These are phyloP conservation scores for Fraxinus dipetala DNA, from an alignment of 305 asterid genomes.

Conservation along the genomic window DNA sequence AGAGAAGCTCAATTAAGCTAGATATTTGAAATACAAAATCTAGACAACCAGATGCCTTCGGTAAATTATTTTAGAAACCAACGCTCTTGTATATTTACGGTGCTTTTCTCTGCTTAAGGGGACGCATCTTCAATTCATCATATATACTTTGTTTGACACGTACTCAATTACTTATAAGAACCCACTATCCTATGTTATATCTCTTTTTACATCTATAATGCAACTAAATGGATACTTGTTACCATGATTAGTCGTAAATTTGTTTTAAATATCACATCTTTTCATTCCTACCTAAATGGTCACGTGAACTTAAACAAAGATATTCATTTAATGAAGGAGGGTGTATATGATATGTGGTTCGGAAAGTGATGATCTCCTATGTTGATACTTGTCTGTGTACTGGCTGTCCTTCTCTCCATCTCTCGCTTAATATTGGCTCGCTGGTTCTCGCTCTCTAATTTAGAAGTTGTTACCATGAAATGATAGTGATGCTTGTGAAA, in stretches of 20 bases:
- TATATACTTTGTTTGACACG: neutral
- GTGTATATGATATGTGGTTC: neutral
- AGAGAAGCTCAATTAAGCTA: neutral
- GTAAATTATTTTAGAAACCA: neutral
- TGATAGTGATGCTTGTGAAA: neutral
- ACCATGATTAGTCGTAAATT: neutral
- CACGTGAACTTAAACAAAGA: neutral
- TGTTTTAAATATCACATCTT: neutral
- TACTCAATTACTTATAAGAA: neutral
- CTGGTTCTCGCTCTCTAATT: neutral
- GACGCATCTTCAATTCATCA: neutral
- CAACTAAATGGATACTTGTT: neutral
- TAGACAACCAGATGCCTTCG: neutral
- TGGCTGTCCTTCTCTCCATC: neutral
- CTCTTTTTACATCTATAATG: neutral
- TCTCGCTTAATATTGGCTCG: neutral
- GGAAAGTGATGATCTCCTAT: neutral
- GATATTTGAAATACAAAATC: neutral
- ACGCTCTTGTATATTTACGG: neutral
- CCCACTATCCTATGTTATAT: neutral
- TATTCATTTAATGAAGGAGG: neutral
- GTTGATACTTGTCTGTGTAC: neutral
- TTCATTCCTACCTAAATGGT: neutral
- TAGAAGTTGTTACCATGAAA: neutral
- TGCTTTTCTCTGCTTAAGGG: neutral